Base-by-base conservation (phyloP, 1,284 basidiomycete species). In the Xerocomus nothofagi region DNA sequence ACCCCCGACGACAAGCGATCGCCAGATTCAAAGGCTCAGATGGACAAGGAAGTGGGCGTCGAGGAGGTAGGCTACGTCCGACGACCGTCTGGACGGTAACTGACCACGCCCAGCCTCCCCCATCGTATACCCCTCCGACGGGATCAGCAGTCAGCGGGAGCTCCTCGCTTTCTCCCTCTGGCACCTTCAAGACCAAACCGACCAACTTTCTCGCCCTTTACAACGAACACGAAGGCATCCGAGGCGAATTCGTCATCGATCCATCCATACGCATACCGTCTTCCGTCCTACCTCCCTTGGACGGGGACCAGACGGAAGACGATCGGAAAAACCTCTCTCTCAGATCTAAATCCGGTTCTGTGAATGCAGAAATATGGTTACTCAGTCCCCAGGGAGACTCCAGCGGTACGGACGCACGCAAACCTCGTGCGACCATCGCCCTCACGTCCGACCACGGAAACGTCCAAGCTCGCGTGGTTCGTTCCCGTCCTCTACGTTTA, bases 191-290 rank as follows among this genome's bases (percentile, higher is more conserved):
- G 30, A 48, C 52, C 7, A 72, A 73, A 51, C 65, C 69, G 0
- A 67, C 67, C 34, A 75, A 76, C 53, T 68, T 61, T 39, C 57
- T 76, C 30, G 49, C 60, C 0, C 62, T 76, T 5, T 53, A 51
- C 29, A 63, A 63, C 14, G 39, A 49, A 6, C 51, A 70, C 39
- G 52, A 47, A 6, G 41, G 58, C 17, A 57, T 74, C 39, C 60
- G 54, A 17, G 74, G 73, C 48, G 58, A 63, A 21, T 65, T 73
- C 38, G 59, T 67, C 23, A 59, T 76, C 43, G 71, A 75, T 44
- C 71, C 73, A 0, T 63, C 64, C 24, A 57, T 76, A 15, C 53
- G 52, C 20, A 63, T 76, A 18, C 73, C 73, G 0, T 11, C 56
- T 1, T 58, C 63, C 36, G 44, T 72, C 21, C 59, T 72, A 6